phyloP scores from a whole-genome alignment of 176 grass and related monocot genomes.

The Cymbopogon citratus region DNA sequence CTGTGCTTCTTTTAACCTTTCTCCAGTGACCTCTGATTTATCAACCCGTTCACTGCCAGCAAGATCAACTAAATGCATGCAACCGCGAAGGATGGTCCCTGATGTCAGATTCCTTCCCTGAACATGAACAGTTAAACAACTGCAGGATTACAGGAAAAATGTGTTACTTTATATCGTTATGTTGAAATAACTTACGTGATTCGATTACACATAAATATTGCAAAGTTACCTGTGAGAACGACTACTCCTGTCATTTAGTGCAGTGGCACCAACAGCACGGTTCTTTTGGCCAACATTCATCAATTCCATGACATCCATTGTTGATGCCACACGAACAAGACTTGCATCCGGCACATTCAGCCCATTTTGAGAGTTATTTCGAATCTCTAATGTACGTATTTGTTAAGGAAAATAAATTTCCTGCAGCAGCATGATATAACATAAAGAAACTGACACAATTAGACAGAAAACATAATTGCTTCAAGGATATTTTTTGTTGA shows the following conservation, averaged over 20 bases:
- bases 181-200: slow-evolving; percentile 11
- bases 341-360: slow-evolving; percentile 92
- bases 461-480: slow-evolving; percentile 21
- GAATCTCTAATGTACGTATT: slow-evolving; percentile 81
- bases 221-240: slow-evolving; percentile 86
- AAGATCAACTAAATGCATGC: slow-evolving; percentile 99
- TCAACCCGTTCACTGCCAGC: slow-evolving; percentile 95
- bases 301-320: slow-evolving; percentile 84
- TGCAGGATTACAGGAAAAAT: slow-evolving; percentile 42
- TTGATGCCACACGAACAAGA: slow-evolving; percentile 68
- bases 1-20: slow-evolving; percentile 96
- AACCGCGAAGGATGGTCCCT: slow-evolving; percentile 72
- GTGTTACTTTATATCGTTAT: slow-evolving; percentile 25
- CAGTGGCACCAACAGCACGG: slow-evolving; percentile 83
- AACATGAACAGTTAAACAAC: slow-evolving; percentile 97
- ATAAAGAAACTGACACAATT: slow-evolving; percentile 23
- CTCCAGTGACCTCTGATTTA: slow-evolving; percentile 94
- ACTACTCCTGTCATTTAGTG: slow-evolving; percentile 93
- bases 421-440: not conserved
- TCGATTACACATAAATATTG: not conserved
- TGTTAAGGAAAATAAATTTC: slow-evolving; percentile 62
- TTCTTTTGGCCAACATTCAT: slow-evolving; percentile 95
- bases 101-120: slow-evolving; percentile 94
- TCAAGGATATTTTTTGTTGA: slow-evolving; percentile 98
- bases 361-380: slow-evolving; percentile 93